phyloP scores from a whole-genome alignment of 148 eudicot genomes.

The Polygonum maritimum region DNA sequence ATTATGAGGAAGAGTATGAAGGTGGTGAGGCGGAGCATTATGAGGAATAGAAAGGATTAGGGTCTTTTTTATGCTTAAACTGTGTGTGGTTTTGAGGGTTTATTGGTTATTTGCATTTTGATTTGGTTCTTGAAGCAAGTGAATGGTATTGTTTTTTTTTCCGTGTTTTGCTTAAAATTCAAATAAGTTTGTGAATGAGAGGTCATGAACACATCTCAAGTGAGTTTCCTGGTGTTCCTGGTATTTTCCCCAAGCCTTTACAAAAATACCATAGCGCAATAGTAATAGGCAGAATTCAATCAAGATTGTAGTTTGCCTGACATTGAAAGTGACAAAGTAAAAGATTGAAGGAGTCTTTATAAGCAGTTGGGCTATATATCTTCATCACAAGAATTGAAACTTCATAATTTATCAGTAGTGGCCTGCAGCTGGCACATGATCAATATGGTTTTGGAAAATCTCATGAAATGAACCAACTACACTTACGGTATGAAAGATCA shows the following conservation, averaged over 20 bases:
- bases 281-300: not conserved
- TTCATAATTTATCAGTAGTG: no score
- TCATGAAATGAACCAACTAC: no score
- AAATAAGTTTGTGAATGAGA: slow-evolving; percentile 8
- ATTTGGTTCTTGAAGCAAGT: not conserved
- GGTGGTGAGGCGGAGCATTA: slow-evolving; percentile 56
- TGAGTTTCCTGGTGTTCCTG: not conserved
- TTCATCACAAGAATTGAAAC: no score
- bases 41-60: slow-evolving; percentile 13
- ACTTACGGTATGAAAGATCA: not conserved
- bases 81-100: not conserved
- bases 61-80: not conserved
- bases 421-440: no score
- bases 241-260: not conserved
- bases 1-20: slow-evolving; percentile 39
- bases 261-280: not conserved
- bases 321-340: no score
- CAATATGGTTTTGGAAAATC: no score
- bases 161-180: not conserved
- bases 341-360: not conserved
- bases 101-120: not conserved
- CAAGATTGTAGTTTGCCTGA: not conserved
- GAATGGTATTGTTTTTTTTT: not conserved
- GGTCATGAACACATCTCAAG: not conserved
- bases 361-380: not conserved